Conservation (phyloP, 768 basidiomycete species). For the Phlebiopsis gigantea region DNA sequence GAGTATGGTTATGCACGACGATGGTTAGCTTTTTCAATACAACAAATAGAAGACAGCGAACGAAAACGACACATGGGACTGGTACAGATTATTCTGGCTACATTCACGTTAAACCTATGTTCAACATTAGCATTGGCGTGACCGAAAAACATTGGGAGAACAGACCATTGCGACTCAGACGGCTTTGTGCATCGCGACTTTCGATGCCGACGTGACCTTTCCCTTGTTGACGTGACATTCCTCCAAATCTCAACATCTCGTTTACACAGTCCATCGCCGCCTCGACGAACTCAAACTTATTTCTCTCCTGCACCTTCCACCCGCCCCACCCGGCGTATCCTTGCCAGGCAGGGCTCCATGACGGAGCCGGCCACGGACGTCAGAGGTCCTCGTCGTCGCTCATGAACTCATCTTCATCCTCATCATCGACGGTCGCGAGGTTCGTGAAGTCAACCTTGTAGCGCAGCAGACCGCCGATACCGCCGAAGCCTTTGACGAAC, state of each 20-base stretch:
- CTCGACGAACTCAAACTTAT: not conserved
- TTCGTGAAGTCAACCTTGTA: slow-evolving; percentile 98
- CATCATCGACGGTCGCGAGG: slow-evolving; percentile 69
- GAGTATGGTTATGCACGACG: not conserved
- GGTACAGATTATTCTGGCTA: slow-evolving; percentile 1
- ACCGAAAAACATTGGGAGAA: not conserved
- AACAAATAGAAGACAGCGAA: not conserved
- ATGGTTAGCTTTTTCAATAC: not conserved
- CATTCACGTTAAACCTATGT: not conserved
- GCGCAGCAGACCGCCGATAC: slow-evolving; percentile 90
- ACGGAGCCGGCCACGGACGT: slow-evolving; percentile 77
- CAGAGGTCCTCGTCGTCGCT: slow-evolving; percentile 75
- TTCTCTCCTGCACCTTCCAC: slow-evolving; percentile 14
- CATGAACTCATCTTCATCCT: slow-evolving; percentile 81
- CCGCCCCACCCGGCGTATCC: slow-evolving; percentile 68
- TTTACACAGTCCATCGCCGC: not conserved
- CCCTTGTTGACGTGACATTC: not conserved
- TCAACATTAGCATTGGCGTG: not conserved
- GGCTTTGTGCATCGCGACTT: not conserved
- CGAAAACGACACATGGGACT: not conserved
- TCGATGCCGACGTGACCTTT: not conserved
- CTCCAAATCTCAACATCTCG: not conserved
- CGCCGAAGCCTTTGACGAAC: slow-evolving; percentile 98
- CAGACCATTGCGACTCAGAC: slow-evolving; percentile 1
- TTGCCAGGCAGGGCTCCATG: slow-evolving; percentile 65